Evolutionary conservation across 2,329 filamentous ascomycete species (phyloP).

Genomic region (Fusarium nodosum): DNA sequence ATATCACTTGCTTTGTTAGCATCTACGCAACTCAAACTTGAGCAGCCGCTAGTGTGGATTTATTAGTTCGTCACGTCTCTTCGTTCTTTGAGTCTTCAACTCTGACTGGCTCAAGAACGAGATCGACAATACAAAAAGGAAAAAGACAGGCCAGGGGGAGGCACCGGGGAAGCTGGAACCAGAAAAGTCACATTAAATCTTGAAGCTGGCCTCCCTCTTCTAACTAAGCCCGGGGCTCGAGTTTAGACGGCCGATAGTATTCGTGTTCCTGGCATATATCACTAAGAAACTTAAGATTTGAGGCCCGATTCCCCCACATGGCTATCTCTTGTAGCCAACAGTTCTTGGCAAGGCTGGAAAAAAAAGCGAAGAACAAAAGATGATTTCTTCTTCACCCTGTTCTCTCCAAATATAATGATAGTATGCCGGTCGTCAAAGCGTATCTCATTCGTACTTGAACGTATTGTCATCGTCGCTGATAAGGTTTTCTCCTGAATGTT

Average conservation of each 20-base stretch:
- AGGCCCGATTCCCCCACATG: conserved; percentile 34
- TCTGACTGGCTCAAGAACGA: conserved; percentile 20
- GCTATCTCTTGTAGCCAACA: conserved; percentile 26
- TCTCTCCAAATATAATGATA: conserved; percentile 16
- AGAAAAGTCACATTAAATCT: conserved; percentile 3
- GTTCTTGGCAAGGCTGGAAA: conserved; percentile 25
- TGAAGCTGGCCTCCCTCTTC: background rate
- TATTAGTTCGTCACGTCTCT: conserved; percentile 19
- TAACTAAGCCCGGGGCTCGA: background rate
- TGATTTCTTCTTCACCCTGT: background rate
- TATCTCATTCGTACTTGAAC: background rate
- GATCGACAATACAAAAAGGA: conserved; percentile 18
- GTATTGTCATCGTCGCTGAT: background rate
- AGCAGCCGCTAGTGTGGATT: conserved; percentile 19
- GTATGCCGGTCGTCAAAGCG: conserved; percentile 16
- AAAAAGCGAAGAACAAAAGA: background rate
- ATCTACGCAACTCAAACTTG: conserved; percentile 33
- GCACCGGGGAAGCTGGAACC: background rate
- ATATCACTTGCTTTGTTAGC: conserved; percentile 12
- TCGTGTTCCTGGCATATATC: conserved; percentile 20
- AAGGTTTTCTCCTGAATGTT: conserved; percentile 19
- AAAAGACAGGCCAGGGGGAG: conserved; percentile 16
- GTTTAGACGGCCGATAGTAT: conserved; percentile 3
- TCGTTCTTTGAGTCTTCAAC: background rate
- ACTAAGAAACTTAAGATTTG: conserved; percentile 21